Conservation (phyloP, 495 filamentous ascomycete species). For the Delitschia confertaspora region DNA sequence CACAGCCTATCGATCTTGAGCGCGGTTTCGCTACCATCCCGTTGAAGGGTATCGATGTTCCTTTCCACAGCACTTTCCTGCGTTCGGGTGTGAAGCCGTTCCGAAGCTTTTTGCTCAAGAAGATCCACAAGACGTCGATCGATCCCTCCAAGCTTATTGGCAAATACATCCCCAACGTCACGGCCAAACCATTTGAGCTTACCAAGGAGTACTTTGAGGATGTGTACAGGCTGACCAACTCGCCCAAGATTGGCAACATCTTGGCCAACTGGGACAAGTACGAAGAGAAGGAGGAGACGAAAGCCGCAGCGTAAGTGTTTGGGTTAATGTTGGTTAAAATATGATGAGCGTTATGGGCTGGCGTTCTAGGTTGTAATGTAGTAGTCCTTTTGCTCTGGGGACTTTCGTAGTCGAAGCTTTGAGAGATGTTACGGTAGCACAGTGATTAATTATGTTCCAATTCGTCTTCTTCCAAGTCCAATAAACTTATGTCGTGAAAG, state of each 20-base stretch:
- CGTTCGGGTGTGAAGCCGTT: slow-evolving; percentile 97
- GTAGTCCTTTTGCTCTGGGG: slow-evolving; percentile 1
- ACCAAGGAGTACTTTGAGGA: slow-evolving; percentile 99
- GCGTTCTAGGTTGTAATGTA: neutral
- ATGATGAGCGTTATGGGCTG: slow-evolving; percentile 11
- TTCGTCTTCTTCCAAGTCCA: neutral
- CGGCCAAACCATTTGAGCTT: slow-evolving; percentile 86
- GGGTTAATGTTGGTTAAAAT: slow-evolving; percentile 13
- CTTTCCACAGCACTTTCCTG: slow-evolving; percentile 97
- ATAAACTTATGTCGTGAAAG: slow-evolving; percentile 1
- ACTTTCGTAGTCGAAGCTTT: slow-evolving; percentile 9
- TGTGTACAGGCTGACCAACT: slow-evolving; percentile 87
- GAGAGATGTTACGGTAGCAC: neutral
- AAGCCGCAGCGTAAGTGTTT: slow-evolving; percentile 8
- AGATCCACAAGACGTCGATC: slow-evolving; percentile 97
- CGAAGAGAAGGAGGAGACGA: slow-evolving; percentile 40
- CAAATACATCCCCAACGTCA: slow-evolving; percentile 99
- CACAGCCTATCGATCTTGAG: slow-evolving; percentile 75
- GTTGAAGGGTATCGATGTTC: slow-evolving; percentile 92
- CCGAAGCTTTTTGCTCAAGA: slow-evolving; percentile 93
- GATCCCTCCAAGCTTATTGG: slow-evolving; percentile 92
- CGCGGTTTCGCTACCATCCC: slow-evolving; percentile 96
- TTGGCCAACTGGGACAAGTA: slow-evolving; percentile 76
- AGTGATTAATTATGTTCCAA: neutral
- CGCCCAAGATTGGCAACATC: slow-evolving; percentile 80